Evolutionary conservation across 768 basidiomycete genomes (phyloP).

Genomic region (Amanita pallidorosea): DNA sequence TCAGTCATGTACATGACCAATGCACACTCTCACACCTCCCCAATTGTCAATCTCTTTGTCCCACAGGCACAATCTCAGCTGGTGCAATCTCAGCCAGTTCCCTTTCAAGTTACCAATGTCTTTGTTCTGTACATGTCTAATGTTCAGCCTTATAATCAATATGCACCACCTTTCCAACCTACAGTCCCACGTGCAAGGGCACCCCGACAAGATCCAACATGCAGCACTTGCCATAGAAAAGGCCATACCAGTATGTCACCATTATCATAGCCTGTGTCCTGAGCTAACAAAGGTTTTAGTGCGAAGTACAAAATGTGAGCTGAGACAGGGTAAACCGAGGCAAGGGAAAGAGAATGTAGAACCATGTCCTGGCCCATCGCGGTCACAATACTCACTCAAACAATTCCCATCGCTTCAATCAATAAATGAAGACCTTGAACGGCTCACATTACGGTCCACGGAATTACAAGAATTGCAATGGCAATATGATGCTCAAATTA

Average conservation of each 20-base stretch:
- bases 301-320: not conserved
- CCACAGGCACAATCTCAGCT: too few relatives aligned
- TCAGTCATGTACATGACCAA: not conserved
- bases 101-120: not conserved
- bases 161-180: not conserved
- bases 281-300: not conserved
- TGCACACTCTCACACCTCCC: not conserved
- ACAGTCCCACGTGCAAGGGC: not conserved
- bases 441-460: not conserved
- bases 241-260: not conserved
- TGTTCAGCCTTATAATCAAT: not conserved
- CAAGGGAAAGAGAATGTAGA: slow-evolving; percentile 1
- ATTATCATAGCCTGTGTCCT: not conserved
- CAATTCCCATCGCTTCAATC: too few relatives aligned
- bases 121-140: not conserved
- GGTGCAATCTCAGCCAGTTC: not conserved
- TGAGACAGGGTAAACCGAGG: not conserved
- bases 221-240: not conserved
- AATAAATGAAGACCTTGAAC: not conserved
- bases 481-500: not conserved
- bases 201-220: not conserved
- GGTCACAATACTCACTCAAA: too few relatives aligned
- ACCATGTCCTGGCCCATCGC: not conserved
- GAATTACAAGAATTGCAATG: slow-evolving; percentile 1
- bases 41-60: slow-evolving; percentile 1